Conservation (phyloP, 1,284 basidiomycete genomes). For the Erythrobasidium hasegawianum region DNA sequence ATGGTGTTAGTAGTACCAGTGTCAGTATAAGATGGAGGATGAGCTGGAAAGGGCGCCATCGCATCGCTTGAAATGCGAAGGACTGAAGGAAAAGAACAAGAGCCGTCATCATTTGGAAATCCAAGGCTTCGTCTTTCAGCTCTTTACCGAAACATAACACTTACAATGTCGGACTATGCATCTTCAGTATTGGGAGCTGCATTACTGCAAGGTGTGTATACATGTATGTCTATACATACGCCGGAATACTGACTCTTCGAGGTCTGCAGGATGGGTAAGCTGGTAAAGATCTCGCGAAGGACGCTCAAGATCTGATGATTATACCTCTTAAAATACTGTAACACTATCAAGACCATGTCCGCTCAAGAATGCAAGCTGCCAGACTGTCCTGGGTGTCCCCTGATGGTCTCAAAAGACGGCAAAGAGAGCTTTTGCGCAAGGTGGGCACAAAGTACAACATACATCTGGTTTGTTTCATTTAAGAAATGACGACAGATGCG, state of each 20-base stretch:
- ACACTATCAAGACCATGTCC: slow-evolving; percentile 30
- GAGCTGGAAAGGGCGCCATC: slow-evolving; percentile 4
- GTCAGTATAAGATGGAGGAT: neutral
- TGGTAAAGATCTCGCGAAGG: too few species aligned
- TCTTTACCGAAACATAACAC: neutral
- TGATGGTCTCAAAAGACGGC: slow-evolving; percentile 35
- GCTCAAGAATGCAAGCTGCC: slow-evolving; percentile 29
- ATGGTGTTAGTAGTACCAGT: neutral
- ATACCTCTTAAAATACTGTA: too few species aligned
- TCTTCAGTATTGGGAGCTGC: slow-evolving; percentile 34
- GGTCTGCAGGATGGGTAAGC: slow-evolving; percentile 35
- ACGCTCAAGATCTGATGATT: too few species aligned
- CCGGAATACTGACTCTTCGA: neutral
- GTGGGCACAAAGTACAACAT: neutral
- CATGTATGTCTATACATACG: too few species aligned
- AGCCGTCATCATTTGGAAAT: neutral
- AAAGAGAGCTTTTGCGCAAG: slow-evolving; percentile 36
- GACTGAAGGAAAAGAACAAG: neutral
- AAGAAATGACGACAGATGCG: slow-evolving; percentile 9
- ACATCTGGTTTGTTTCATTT: neutral
- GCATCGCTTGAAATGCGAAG: slow-evolving; percentile 2
- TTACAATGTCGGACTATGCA: slow-evolving; percentile 29
- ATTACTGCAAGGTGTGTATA: slow-evolving; percentile 32
- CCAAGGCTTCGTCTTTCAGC: neutral
- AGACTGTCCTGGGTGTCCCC: slow-evolving; percentile 34